phyloP scores from a whole-genome alignment of 1,284 basidiomycete species.

The Ceratobasidium theobromae region DNA sequence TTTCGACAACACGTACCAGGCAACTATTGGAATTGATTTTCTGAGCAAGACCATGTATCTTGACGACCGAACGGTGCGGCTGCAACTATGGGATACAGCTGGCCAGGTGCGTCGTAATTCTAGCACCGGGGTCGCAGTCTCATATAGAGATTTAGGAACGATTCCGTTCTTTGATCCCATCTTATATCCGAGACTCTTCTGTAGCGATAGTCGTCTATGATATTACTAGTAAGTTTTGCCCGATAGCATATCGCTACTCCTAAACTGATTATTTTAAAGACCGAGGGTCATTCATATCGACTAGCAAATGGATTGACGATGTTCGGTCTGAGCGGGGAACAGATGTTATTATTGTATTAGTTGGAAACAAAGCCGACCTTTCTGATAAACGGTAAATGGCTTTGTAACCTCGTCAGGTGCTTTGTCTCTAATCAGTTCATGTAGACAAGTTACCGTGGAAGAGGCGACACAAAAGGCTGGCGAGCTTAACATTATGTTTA shows the following conservation, averaged over 20 bases:
- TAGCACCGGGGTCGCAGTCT: neutral
- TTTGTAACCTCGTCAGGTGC: conserved; percentile 38
- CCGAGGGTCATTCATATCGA: conserved; percentile 95
- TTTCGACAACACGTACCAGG: conserved; percentile 99
- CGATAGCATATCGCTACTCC: neutral
- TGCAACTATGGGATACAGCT: conserved; percentile 99
- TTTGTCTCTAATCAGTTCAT: conserved; percentile 21
- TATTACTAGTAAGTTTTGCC: conserved; percentile 85
- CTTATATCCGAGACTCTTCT: conserved; percentile 63
- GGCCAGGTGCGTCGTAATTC: conserved; percentile 66
- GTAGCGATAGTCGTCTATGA: conserved; percentile 45
- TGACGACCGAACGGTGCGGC: conserved; percentile 94
- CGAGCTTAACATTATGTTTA: conserved; percentile 95
- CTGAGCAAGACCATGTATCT: conserved; percentile 99
- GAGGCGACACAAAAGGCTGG: conserved; percentile 94
- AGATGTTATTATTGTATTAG: conserved; percentile 98
- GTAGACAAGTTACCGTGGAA: conserved; percentile 96
- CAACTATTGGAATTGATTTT: conserved; percentile 99
- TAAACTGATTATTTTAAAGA: conserved; percentile 52
- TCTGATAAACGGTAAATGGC: conserved; percentile 81
- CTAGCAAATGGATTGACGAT: conserved; percentile 99
- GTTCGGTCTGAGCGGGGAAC: conserved; percentile 96
- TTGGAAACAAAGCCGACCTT: conserved; percentile 98
- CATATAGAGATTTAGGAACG: conserved; percentile 66
- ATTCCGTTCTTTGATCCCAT: conserved; percentile 96